These are phyloP conservation scores for Tricholoma furcatifolium DNA, from an alignment of 768 basidiomycete genomes.

Conservation along the genomic window DNA sequence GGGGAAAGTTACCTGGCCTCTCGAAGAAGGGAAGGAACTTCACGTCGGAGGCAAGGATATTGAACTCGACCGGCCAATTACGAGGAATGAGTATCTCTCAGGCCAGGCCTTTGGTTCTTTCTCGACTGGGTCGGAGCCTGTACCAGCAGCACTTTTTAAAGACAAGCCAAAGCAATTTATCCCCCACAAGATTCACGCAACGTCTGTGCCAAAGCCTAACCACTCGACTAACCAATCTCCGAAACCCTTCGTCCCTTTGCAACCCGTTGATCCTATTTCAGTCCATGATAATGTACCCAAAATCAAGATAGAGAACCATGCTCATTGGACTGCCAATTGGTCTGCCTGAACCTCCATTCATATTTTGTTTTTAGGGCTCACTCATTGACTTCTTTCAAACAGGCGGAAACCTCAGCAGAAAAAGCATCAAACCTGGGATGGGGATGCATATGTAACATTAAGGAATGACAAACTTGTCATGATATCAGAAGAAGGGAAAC, in stretches of 20 bases:
- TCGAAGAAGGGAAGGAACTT: constrained; percentile 36
- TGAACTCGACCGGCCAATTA: constrained; percentile 59
- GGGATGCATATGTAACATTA: constrained; percentile 63
- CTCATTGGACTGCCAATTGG: constrained; percentile 75
- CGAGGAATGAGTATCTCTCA: constrained; percentile 56
- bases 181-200: constrained; percentile 1
- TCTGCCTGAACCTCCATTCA: constrained; percentile 17
- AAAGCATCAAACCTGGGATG: constrained; percentile 90
- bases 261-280: constrained; percentile 37
- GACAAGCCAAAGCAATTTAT: constrained; percentile 18
- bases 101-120: constrained; percentile 57
- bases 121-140: neutral
- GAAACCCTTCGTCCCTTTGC: constrained; percentile 34
- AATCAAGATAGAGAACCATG: constrained; percentile 21
- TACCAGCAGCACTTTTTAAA: neutral
- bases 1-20: constrained; percentile 45
- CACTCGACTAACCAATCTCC: neutral
- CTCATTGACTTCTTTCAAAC: neutral
- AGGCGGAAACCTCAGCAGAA: constrained; percentile 74
- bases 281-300: constrained; percentile 12
- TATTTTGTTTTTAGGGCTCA: neutral
- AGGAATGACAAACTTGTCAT: constrained; percentile 52
- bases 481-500: constrained; percentile 68
- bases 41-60: constrained; percentile 56
- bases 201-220: no score